phyloP scores from a whole-genome alignment of 108 stramenopile genomes.

The Tribonema minus region DNA sequence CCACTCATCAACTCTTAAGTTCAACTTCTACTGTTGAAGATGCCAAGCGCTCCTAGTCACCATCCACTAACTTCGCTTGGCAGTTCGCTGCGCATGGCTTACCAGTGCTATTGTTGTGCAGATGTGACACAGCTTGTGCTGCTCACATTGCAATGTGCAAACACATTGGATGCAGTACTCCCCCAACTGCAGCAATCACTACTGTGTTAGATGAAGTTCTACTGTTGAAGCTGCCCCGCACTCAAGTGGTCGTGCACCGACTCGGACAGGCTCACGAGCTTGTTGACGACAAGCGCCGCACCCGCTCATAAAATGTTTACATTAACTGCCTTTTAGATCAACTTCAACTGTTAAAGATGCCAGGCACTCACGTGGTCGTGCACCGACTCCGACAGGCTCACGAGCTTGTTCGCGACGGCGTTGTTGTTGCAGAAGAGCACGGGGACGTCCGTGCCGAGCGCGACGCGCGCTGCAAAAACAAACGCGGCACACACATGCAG shows the following conservation, averaged over 20 bases:
- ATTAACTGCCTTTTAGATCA: too few species aligned
- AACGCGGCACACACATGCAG: too few species aligned
- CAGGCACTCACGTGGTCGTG: background rate
- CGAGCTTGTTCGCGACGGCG: constrained; percentile 14
- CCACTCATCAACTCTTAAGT: too few species aligned
- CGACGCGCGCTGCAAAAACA: constrained; percentile 41
- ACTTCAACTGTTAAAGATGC: too few species aligned
- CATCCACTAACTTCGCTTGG: too few species aligned
- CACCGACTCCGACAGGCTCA: constrained; percentile 1
- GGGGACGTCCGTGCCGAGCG: constrained; percentile 32
- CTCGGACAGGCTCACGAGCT: constrained; percentile 6
- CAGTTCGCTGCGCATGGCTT: background rate
- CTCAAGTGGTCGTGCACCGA: constrained; percentile 7
- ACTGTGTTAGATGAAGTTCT: too few species aligned
- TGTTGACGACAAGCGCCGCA: constrained; percentile 1
- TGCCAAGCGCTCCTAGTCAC: too few species aligned
- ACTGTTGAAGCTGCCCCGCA: background rate
- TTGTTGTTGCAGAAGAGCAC: constrained; percentile 44
- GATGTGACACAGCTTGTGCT: too few species aligned
- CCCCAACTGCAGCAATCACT: background rate
- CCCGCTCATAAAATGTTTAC: background rate
- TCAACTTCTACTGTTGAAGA: too few species aligned
- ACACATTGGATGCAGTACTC: too few species aligned
- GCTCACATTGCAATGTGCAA: too few species aligned
- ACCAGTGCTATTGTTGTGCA: too few species aligned